Conservation (phyloP, 805 yeast species). For the Saturnispora besseyi region DNA sequence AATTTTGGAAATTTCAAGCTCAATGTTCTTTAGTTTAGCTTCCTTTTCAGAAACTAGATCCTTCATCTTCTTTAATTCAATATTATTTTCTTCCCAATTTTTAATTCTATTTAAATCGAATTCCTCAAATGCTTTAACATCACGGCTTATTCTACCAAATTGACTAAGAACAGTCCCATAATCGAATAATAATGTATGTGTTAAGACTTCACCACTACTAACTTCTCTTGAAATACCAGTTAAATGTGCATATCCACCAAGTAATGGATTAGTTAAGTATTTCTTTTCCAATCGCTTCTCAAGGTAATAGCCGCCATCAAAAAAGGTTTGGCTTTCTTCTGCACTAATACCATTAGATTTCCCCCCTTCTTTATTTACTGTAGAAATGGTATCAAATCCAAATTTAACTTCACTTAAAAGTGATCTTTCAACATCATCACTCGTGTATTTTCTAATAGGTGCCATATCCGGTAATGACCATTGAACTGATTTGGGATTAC, state of each 20-base stretch:
- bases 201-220: conserved; percentile 32
- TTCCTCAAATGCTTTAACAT: conserved; percentile 37
- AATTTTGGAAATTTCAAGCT: conserved; percentile 11
- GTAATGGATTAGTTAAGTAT: conserved; percentile 62
- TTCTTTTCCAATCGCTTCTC: conserved; percentile 54
- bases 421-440: conserved; percentile 74
- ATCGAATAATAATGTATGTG: conserved; percentile 55
- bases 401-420: conserved; percentile 65
- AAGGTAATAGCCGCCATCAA: conserved; percentile 38
- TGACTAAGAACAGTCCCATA: conserved; percentile 41
- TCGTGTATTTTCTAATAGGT: conserved; percentile 48
- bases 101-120: conserved; percentile 33
- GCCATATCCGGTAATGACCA: conserved; percentile 83
- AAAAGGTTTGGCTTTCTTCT: neutral
- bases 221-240: conserved; percentile 29
- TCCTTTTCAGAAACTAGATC: conserved; percentile 37
- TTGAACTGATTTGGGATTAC: conserved; percentile 24
- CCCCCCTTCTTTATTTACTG: conserved; percentile 27
- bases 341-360: conserved; percentile 4
- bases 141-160: conserved; percentile 36
- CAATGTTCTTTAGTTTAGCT: conserved; percentile 21
- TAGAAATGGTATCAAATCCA: conserved; percentile 37
- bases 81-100: conserved; percentile 34
- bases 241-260: conserved; percentile 25
- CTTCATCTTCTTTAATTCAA: conserved; percentile 37